A percentile compares a stretch with the other conserved stretches of the same genome.
phyloP scores from a whole-genome alignment of 2,329 filamentous ascomycete genomes.

The Diaporthe aspalathi region DNA sequence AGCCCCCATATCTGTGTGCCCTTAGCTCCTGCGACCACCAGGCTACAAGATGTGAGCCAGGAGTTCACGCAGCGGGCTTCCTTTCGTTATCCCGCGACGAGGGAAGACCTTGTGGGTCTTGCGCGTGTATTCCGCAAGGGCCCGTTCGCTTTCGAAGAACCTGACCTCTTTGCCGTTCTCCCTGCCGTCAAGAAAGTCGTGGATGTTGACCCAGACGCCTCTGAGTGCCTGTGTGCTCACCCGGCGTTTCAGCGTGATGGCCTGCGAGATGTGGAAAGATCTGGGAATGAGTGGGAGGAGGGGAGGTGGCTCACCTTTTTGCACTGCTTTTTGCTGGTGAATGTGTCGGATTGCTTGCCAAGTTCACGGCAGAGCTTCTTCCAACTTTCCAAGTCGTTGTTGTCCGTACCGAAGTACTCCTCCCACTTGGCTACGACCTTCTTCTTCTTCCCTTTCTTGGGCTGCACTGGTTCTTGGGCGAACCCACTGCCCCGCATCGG shows the following conservation, averaged over 20 bases:
- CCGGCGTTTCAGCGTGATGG: background rate
- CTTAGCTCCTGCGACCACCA: background rate
- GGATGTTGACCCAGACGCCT: constrained; percentile 60
- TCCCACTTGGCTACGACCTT: constrained; percentile 42
- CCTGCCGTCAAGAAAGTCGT: constrained; percentile 57
- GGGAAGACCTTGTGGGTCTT: constrained; percentile 56
- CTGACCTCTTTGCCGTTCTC: constrained; percentile 43
- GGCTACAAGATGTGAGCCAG: constrained; percentile 48
- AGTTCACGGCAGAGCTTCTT: constrained; percentile 58
- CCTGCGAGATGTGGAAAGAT: background rate
- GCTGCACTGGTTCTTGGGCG: constrained; percentile 23
- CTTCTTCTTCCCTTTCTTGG: constrained; percentile 1
- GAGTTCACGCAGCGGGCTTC: constrained; percentile 53
- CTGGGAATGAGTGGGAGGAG: background rate
- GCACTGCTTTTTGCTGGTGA: constrained; percentile 58
- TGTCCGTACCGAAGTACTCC: constrained; percentile 47
- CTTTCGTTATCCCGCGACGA: constrained; percentile 54
- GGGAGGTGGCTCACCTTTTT: constrained; percentile 50
- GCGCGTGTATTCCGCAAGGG: constrained; percentile 53
- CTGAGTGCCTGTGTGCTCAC: constrained; percentile 53
- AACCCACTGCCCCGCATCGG: background rate
- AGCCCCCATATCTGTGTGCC: background rate
- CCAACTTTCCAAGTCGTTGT: constrained; percentile 54
- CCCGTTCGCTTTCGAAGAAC: constrained; percentile 48
- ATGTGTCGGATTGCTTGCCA: constrained; percentile 49